Percentiles rank a stretch among this genome's conserved stretches.
Conservation (phyloP, 2,329 filamentous ascomycete species). For the Celoporthe dispersa region DNA sequence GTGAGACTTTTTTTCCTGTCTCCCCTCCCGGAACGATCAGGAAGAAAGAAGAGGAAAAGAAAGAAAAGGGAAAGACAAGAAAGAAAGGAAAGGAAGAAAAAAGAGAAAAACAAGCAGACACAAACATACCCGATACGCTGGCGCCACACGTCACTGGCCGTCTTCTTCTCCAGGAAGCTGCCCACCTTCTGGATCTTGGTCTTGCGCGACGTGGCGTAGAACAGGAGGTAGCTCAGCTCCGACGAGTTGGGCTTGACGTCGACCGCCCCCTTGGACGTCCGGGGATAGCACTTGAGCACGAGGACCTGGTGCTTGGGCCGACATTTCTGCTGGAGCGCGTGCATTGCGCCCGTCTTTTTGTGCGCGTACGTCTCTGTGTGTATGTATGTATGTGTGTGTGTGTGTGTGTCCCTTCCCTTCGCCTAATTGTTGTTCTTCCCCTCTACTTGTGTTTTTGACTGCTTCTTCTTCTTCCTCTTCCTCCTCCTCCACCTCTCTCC, state of each 20-base stretch:
- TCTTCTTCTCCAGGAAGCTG: constrained; percentile 92
- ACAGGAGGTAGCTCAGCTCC: constrained; percentile 94
- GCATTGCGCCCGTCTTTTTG: constrained; percentile 53
- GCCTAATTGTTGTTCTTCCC: not conserved
- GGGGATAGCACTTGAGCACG: constrained; percentile 94
- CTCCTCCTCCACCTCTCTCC: not conserved
- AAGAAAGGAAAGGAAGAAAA: too few relatives aligned
- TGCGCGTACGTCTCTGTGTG: too few relatives aligned
- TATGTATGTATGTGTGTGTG: too few relatives aligned
- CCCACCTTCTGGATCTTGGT: constrained; percentile 97
- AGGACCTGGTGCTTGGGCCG: constrained; percentile 97
- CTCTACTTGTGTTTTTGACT: not conserved
- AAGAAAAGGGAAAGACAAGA: not conserved
- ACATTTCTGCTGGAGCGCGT: constrained; percentile 68
- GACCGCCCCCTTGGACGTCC: constrained; percentile 85
- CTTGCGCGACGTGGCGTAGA: constrained; percentile 92
- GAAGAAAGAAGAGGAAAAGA: not conserved
- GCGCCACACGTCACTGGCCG: constrained; percentile 87
- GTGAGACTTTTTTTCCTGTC: too few relatives aligned
- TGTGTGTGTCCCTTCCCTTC: too few relatives aligned
- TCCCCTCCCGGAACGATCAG: not conserved
- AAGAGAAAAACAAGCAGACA: not conserved
- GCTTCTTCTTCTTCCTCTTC: not conserved
- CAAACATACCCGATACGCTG: constrained; percentile 76
- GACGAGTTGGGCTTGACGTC: constrained; percentile 96